These are phyloP conservation scores for Rachicladosporium sp. DNA, from an alignment of 2,329 filamentous ascomycete species.

Conservation along the genomic window DNA sequence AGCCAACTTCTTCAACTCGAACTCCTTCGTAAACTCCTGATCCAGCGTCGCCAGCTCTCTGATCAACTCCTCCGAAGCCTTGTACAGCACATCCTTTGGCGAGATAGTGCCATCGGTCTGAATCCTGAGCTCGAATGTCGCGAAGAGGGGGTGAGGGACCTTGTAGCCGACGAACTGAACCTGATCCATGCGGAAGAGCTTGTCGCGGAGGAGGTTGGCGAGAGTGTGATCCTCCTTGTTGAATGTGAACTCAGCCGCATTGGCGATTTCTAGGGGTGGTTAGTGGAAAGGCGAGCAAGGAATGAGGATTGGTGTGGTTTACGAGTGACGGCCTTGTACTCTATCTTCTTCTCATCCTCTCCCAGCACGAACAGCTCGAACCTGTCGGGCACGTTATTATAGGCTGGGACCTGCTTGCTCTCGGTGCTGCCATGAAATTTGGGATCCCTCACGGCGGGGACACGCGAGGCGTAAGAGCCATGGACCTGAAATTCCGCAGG, in stretches of 20 bases:
- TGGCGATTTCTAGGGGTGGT: conserved; percentile 44
- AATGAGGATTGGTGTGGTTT: conserved; percentile 26
- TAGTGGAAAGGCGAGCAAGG: conserved; percentile 1
- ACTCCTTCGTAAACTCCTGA: conserved; percentile 85
- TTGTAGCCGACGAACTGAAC: conserved; percentile 91
- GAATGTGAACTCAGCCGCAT: conserved; percentile 88
- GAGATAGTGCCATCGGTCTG: conserved; percentile 83
- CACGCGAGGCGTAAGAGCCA: too few species aligned
- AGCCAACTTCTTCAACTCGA: conserved; percentile 74
- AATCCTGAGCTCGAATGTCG: conserved; percentile 59
- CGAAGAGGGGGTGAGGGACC: conserved; percentile 36
- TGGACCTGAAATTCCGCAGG: too few species aligned
- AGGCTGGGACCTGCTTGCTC: conserved; percentile 8
- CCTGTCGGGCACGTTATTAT: conserved; percentile 38
- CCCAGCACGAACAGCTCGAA: conserved; percentile 86
- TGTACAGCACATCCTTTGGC: conserved; percentile 74
- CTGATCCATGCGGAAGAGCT: conserved; percentile 71
- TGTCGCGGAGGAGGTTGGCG: conserved; percentile 75
- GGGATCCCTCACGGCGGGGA: conserved; percentile 7
- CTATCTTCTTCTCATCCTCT: conserved; percentile 87
- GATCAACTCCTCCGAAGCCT: conserved; percentile 71
- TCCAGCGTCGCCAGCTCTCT: conserved; percentile 67
- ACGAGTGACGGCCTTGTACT: conserved; percentile 82
- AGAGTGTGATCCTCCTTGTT: conserved; percentile 96
- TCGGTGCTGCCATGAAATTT: conserved; percentile 11